Base-by-base conservation (phyloP, 1,284 basidiomycete genomes). In the Polyporus tsugae region DNA sequence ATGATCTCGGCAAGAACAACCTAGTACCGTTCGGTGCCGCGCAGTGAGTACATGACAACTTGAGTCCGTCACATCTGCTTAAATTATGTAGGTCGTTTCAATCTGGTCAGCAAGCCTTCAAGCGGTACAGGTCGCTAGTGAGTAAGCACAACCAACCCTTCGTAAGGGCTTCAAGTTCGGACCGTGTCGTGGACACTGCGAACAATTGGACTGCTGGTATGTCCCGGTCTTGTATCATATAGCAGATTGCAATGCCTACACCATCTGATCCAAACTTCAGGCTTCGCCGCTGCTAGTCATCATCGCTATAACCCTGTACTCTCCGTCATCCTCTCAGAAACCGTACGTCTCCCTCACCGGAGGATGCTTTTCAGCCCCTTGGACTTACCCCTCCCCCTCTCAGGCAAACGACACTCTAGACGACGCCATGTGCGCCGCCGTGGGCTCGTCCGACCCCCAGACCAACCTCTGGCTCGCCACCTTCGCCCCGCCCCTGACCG, bases 331-430 rank as follows among this genome's bases (percentile, higher is more conserved):
- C 73, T 92, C 19, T 79, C 83, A 19, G 86, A 88, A 76, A 78
- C 79, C 9, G 89, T 90, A 70, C 63, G 82, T 13, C 22, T 25
- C 22, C 69, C 9, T 55, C 7, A 11, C 19, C 22, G 39, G 19
- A 6, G 17, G 35, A 38, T 29, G 6, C 38, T 7, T 9, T 42
- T 15, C 19, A 29, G 19, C 39, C 10, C 29, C n/a, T 33, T 17
- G n/a, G 6, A 29, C 22, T 41, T 55, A 6, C 15, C 17, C 22
- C 35, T 2, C 7, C 44, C 6, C 10, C 19, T 22, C 64, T 0
- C 66, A 86, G 81, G 80, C 80, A 35, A 95, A 96, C 76, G 87
- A 93, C 75, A 96, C 95, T 0, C 84, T 96, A 1, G 87, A 93
- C 64, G 87, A 91, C 68, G 80, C 80, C 59, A 89, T 87, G 81